phyloP scores from a whole-genome alignment of 2,329 filamentous ascomycete species.

The Diaporthe amygdali region DNA sequence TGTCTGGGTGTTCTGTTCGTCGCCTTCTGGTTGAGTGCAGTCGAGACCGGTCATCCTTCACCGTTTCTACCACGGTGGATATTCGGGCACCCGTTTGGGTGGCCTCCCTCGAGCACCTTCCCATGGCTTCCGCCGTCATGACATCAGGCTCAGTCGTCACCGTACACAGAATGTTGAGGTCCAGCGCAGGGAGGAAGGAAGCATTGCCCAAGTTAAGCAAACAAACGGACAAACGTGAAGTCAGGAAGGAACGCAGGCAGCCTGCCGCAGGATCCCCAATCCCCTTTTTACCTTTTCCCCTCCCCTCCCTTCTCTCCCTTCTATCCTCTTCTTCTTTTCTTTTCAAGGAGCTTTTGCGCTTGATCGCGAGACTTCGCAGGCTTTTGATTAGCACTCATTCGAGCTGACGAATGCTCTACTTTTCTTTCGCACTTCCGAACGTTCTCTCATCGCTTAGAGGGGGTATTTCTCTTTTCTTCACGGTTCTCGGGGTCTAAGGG shows the following conservation, averaged over 20 bases:
- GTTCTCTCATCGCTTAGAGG: neutral
- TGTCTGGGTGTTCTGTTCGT: too few species aligned
- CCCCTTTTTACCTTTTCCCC: neutral
- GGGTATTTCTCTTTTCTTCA: neutral
- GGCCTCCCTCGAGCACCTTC: too few species aligned
- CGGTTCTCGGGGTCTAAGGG: neutral
- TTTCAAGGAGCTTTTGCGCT: neutral
- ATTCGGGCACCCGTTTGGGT: too few species aligned
- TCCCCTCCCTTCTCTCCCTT: neutral
- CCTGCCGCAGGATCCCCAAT: neutral
- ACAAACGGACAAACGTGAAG: neutral
- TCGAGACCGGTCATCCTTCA: too few species aligned
- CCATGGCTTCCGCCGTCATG: neutral
- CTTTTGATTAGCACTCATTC: constrained; percentile 4
- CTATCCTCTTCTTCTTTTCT: neutral
- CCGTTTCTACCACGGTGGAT: too few species aligned
- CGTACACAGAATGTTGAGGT: too few species aligned
- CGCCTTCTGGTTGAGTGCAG: too few species aligned
- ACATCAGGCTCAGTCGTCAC: neutral
- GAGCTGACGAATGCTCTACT: neutral
- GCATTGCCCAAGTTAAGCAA: neutral
- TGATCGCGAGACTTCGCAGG: neutral
- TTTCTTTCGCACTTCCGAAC: neutral
- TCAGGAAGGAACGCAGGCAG: neutral
- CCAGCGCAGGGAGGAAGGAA: neutral